Evolutionary conservation across 1,284 basidiomycete genomes (phyloP).

Genomic region (Marasmius sp.): DNA sequence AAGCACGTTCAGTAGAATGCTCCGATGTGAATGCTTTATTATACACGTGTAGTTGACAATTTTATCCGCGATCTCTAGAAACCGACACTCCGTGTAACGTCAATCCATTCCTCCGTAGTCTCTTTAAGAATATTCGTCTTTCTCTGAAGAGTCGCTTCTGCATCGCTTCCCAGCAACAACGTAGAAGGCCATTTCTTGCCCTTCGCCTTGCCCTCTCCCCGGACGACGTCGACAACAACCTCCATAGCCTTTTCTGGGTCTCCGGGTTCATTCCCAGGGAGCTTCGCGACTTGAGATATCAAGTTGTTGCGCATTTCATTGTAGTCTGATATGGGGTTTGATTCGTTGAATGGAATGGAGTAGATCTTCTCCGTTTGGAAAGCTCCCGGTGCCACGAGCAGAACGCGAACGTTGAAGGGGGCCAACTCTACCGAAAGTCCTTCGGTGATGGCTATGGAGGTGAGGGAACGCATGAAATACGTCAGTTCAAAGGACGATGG

Average conservation of each 20-base stretch:
- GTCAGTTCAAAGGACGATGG: not conserved
- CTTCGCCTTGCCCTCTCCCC: slow-evolving; percentile 25
- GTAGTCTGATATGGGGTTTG: slow-evolving; percentile 24
- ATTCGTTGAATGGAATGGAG: slow-evolving; percentile 13
- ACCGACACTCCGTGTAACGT: slow-evolving; percentile 21
- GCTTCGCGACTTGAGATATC: slow-evolving; percentile 11
- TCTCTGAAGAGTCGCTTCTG: slow-evolving; percentile 22
- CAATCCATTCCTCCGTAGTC: slow-evolving; percentile 28
- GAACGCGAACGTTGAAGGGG: slow-evolving; percentile 27
- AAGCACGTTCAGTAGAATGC: too few species aligned
- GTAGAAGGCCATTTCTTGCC: slow-evolving; percentile 22
- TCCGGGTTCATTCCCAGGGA: slow-evolving; percentile 24
- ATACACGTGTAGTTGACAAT: not conserved
- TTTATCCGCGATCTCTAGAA: slow-evolving; percentile 1
- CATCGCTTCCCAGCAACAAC: slow-evolving; percentile 29
- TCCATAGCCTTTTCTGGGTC: slow-evolving; percentile 31
- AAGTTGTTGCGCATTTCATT: slow-evolving; percentile 16
- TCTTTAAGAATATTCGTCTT: slow-evolving; percentile 20
- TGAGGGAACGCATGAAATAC: not conserved
- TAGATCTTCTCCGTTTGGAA: slow-evolving; percentile 28
- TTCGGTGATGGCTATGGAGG: slow-evolving; percentile 26
- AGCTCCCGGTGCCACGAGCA: slow-evolving; percentile 30
- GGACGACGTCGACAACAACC: slow-evolving; percentile 29
- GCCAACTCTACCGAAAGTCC: slow-evolving; percentile 29
- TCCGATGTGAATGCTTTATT: too few species aligned